phyloP scores from a whole-genome alignment of 2,329 filamentous ascomycete species.

The Sphaceloma murrayae region DNA sequence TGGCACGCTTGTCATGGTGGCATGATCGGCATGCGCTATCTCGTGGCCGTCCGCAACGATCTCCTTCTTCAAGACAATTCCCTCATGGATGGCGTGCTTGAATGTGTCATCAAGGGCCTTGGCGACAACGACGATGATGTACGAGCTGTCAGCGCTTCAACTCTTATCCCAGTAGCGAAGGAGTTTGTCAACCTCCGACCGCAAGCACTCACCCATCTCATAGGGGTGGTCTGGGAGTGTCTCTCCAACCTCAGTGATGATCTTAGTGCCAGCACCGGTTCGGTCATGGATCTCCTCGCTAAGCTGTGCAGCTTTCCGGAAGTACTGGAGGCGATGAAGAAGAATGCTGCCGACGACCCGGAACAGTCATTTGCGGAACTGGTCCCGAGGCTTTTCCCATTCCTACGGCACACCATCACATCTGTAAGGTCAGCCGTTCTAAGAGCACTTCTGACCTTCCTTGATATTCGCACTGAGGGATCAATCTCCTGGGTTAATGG shows the following conservation, averaged over 20 bases:
- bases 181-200: conserved; percentile 86
- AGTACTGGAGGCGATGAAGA: conserved; percentile 88
- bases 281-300: conserved; percentile 95
- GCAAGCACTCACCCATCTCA: conserved; percentile 65
- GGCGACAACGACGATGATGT: conserved; percentile 91
- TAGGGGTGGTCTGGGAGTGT: conserved; percentile 95
- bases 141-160: conserved; percentile 93
- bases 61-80: conserved; percentile 71
- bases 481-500: conserved; percentile 89
- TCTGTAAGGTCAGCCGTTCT: conserved; percentile 89
- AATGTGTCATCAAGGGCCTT: conserved; percentile 88
- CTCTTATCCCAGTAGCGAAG: conserved; percentile 86
- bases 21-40: conserved; percentile 91
- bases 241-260: conserved; percentile 95
- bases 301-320: conserved; percentile 91
- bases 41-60: conserved; percentile 91
- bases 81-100: conserved; percentile 86
- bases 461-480: conserved; percentile 68
- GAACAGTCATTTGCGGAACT: conserved; percentile 86
- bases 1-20: conserved; percentile 97
- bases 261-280: conserved; percentile 90
- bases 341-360: conserved; percentile 70
- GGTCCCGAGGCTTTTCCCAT: conserved; percentile 89
- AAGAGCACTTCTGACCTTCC: conserved; percentile 84
- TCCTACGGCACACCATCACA: conserved; percentile 92